Base-by-base conservation (phyloP, 371 early-diverging fungal species). In the Actinomucor elegans region DNA sequence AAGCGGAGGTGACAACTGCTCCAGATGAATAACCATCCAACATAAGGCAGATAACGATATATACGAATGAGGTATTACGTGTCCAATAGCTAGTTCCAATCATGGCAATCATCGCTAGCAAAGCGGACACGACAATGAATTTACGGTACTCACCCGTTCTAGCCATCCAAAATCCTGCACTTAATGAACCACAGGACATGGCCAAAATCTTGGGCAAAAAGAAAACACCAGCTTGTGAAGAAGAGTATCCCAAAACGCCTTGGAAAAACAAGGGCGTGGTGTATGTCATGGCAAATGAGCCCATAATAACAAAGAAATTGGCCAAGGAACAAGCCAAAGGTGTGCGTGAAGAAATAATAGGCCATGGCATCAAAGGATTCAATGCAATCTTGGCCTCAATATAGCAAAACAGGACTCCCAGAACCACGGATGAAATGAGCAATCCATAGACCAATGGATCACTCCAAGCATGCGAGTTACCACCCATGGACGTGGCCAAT, bases 311-410 rank as follows among this genome's bases (percentile, higher is more conserved):
- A 60, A 67, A 75, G 44, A 75, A 70, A 28, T 68, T 70, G 32
- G 51, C 43, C 31, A 67, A 40, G 0, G 76, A 64, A 17, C 64
- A 69, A 5, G 76, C 76, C 2, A 75, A 52, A 9, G 73, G 72
- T 0, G 76, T 70, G 9, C 63, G 70, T 10, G 59, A 50, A 9
- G 73, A 53, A n/a, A 75, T 61, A 36, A 75, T 72, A 4, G 44
- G 43, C 76, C 76, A 75, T 11, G 94, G 96, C 14, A 82, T 89
- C 15, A 84, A 88, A 37, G 94, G 94, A 0, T 91, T 89, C 54
- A 67, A 83, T 36, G 83, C 90, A 17, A 83, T 85, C 3, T 88
- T 87, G 50, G 73, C 77, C 55, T 92, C 91, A 4, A 86, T 42
- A 3, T 76, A 15, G 33, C 79, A 57, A 45, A 89, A 89, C 4